These are phyloP conservation scores for Vigna nakashimae DNA, from an alignment of 306 rosid genomes.

Conservation along the genomic window DNA sequence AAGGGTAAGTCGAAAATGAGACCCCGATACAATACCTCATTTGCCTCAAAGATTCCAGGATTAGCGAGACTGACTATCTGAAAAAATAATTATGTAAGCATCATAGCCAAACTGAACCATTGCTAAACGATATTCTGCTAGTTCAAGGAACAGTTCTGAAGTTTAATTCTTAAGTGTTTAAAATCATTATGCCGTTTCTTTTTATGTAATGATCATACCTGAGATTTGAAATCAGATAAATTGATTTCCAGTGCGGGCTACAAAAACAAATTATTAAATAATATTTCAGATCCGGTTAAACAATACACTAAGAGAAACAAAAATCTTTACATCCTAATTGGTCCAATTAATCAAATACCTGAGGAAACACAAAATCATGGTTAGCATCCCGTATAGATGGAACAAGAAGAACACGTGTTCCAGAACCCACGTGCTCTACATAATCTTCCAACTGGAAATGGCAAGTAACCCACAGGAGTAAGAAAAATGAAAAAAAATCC, in stretches of 20 bases:
- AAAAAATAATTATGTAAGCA: constrained; percentile 39
- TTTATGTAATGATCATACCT: constrained; percentile 50
- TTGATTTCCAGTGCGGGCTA: constrained; percentile 86
- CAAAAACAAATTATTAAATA: constrained; percentile 46
- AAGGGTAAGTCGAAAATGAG: background rate
- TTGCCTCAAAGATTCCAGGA: constrained; percentile 91
- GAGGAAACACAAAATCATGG: constrained; percentile 93
- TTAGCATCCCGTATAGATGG: constrained; percentile 89
- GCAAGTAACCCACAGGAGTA: background rate
- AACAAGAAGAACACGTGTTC: constrained; percentile 74
- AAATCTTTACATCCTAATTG: constrained; percentile 24
- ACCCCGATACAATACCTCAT: constrained; percentile 67
- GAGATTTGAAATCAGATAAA: constrained; percentile 65
- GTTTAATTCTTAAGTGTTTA: constrained; percentile 30
- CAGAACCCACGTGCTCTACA: constrained; percentile 68
- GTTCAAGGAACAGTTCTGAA: constrained; percentile 28
- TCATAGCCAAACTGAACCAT: background rate
- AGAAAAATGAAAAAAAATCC: constrained; percentile 27
- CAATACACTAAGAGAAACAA: constrained; percentile 31
- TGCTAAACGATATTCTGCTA: constrained; percentile 16
- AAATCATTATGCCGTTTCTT: constrained; percentile 33
- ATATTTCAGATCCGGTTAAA: constrained; percentile 37
- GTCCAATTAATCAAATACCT: constrained; percentile 58
- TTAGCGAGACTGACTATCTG: constrained; percentile 84
- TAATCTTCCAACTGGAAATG: constrained; percentile 77